phyloP scores from a whole-genome alignment of 208 protist genomes.

The Entamoeba dispar region DNA sequence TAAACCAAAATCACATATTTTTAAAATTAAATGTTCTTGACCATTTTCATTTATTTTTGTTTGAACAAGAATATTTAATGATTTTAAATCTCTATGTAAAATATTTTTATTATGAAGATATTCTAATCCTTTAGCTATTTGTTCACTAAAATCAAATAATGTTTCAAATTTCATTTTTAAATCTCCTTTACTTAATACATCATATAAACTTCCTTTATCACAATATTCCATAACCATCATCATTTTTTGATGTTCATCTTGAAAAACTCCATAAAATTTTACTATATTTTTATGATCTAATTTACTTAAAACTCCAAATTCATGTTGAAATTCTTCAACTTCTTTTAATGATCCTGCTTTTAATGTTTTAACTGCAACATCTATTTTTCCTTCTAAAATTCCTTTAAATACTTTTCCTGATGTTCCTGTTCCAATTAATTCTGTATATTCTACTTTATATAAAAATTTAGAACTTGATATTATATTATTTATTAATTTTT shows the following conservation, averaged over 20 bases:
- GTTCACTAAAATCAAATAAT: constrained; percentile 35
- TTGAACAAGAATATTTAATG: constrained; percentile 34
- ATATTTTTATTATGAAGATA: constrained; percentile 30
- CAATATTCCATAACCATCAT: neutral
- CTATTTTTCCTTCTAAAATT: neutral
- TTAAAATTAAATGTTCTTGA: constrained; percentile 2
- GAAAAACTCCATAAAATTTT: neutral
- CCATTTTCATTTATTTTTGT: no score
- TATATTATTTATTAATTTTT: neutral
- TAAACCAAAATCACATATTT: constrained; percentile 42
- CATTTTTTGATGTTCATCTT: neutral
- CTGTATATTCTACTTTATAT: neutral
- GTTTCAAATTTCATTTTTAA: neutral
- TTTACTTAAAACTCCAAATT: neutral
- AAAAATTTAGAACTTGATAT: neutral
- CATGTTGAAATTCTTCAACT: neutral
- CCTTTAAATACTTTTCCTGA: neutral
- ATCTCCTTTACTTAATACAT: neutral
- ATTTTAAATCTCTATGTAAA: constrained; percentile 39
- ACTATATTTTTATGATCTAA: neutral
- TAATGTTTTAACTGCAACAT: neutral
- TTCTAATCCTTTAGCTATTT: constrained; percentile 27
- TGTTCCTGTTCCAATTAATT: neutral
- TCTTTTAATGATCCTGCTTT: neutral
- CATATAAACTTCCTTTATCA: neutral